Percentiles rank a stretch among this genome's conserved stretches.
Evolutionary conservation across 2,329 filamentous ascomycete species (phyloP).

Genomic region (Curvularia sp.): DNA sequence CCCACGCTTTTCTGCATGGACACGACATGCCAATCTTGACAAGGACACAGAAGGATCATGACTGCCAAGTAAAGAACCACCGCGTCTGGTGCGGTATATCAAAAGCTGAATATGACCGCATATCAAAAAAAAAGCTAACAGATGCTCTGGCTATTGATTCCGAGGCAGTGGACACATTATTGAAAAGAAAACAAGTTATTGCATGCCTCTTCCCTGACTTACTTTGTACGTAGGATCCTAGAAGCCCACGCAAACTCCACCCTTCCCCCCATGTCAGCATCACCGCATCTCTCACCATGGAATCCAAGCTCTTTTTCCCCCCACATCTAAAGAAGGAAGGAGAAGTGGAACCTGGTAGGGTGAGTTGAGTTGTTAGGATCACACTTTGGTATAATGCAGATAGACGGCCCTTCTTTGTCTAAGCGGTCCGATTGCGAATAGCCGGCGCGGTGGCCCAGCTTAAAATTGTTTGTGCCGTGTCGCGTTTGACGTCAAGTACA

Average conservation of each 20-base stretch:
- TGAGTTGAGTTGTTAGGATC: background rate
- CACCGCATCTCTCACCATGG: background rate
- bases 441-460: background rate
- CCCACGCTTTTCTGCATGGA: background rate
- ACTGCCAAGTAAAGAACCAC: background rate
- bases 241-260: background rate
- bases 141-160: background rate
- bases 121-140: background rate
- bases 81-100: background rate
- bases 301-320: background rate
- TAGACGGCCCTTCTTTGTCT: slow-evolving; percentile 1
- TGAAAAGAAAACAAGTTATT: background rate
- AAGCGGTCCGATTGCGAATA: background rate
- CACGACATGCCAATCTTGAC: background rate
- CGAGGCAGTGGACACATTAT: background rate
- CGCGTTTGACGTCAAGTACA: background rate
- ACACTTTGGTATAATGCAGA: background rate
- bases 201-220: background rate
- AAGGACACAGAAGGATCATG: background rate
- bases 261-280: background rate
- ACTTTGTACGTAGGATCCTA: background rate
- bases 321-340: background rate
- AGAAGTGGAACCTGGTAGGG: background rate
- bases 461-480: background rate
- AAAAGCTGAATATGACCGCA: background rate